Evolutionary conservation across 2,329 filamentous ascomycete species (phyloP), one percentile per base, ranked within the genome.

Genomic region (Penicillium frequentans): DNA sequence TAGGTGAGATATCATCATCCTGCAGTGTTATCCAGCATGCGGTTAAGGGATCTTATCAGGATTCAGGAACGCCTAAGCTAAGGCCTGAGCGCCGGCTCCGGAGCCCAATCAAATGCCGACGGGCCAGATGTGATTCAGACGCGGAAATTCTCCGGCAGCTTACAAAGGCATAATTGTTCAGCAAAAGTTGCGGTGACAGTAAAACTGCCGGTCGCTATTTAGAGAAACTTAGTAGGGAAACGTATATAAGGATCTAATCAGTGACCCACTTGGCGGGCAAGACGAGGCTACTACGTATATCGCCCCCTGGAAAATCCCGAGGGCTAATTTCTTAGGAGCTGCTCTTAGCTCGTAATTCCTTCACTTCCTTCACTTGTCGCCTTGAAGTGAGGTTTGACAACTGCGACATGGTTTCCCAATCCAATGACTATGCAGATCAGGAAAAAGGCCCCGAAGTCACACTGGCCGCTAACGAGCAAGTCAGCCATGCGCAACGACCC

Each of bases 391-490:
- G 21, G 16, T 24, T 24, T 9, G 6, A 26, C 26, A 13, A 23
- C 10, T 35, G 27, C 31, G n/a, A 26, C 48, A 39, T 42, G 33
- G 21, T 27, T 10, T 42, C 48, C 9, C 48, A 49, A 49, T 26
- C 23, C 3, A 26, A 19, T 35, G 43, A 48, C 26, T 14, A 7
- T 5, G 14, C 9, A 21, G 57, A 65, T 10, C 56, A 55, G 47
- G 64, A 65, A 43, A 62, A 63, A 27, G 56, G 53, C 13, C 43
- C 54, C 7, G 39, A 51, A 6, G 29, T 54, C 19, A 55, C 26
- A 8, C 29, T 59, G 23, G 19, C 57, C 3, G 24, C 37, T 7
- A 24, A 61, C n/a, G 56, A 61, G 26, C 31, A 60, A 33, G 35
- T 43, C 13, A 42, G 29, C 23, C 29, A 52, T 47, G 27, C 56